Percentiles rank a stretch among this genome's conserved stretches.
Conservation (phyloP, 805 yeast species). For the Diddensiella transvaalensis region DNA sequence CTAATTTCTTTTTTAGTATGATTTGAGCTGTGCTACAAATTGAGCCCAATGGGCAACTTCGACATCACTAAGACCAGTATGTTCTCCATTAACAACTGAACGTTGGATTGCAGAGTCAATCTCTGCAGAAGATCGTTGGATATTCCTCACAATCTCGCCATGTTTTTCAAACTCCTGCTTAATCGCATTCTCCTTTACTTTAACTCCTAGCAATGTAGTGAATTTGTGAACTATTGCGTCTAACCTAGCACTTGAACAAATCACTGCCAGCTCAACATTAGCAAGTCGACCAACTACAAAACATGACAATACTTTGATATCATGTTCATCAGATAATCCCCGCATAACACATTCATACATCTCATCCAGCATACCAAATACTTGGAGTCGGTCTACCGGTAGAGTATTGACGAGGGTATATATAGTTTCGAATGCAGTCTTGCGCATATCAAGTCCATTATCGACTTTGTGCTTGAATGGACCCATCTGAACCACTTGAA, state of each 20-base stretch:
- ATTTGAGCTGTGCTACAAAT: constrained; percentile 3
- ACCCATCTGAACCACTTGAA: constrained; percentile 73
- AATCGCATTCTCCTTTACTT: constrained; percentile 58
- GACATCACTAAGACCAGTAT: constrained; percentile 17
- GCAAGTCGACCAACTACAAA: constrained; percentile 42
- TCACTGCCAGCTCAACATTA: constrained; percentile 31
- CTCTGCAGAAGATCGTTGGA: constrained; percentile 35
- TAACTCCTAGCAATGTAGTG: constrained; percentile 43
- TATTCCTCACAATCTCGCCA: constrained; percentile 40
- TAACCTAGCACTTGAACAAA: constrained; percentile 18
- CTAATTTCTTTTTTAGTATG: background rate
- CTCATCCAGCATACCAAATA: constrained; percentile 31
- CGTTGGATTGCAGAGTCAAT: constrained; percentile 19
- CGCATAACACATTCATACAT: constrained; percentile 43
- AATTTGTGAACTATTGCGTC: constrained; percentile 36
- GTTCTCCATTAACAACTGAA: constrained; percentile 8
- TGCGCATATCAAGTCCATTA: constrained; percentile 69
- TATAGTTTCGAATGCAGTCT: constrained; percentile 65
- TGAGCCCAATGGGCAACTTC: constrained; percentile 16
- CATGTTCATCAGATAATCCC: constrained; percentile 60
- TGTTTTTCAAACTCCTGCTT: constrained; percentile 61
- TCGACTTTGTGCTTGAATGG: constrained; percentile 83
- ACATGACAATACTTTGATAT: constrained; percentile 53
- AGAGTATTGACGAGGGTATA: constrained; percentile 46
- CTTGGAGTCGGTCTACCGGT: constrained; percentile 23